Percentiles rank a stretch among this genome's conserved stretches.
phyloP scores from a whole-genome alignment of 2,329 filamentous ascomycete species.

The Fusarium tjaetaba region DNA sequence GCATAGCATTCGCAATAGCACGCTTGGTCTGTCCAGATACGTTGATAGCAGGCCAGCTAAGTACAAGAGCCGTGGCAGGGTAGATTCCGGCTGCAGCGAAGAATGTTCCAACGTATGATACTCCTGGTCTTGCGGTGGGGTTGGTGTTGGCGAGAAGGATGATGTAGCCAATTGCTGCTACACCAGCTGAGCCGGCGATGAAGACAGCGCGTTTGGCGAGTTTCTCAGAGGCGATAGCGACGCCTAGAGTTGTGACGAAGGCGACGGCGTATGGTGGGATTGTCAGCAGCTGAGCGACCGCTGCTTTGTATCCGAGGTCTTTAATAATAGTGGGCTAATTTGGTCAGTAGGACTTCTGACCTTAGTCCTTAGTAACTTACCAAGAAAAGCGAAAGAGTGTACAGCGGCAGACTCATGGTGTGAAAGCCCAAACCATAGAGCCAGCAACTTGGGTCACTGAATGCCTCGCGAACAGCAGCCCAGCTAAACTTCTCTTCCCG shows the following conservation, averaged over 20 bases:
- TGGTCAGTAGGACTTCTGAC: too few relatives aligned
- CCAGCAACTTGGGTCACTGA: conserved; percentile 76
- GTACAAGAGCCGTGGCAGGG: conserved; percentile 68
- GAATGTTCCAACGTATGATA: conserved; percentile 70
- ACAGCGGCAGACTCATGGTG: conserved; percentile 73
- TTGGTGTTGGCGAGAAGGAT: conserved; percentile 64
- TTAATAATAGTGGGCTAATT: conserved; percentile 61
- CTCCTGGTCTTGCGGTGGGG: conserved; percentile 59
- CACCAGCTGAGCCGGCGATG: conserved; percentile 65
- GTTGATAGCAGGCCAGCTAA: conserved; percentile 78
- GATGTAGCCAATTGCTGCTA: conserved; percentile 71
- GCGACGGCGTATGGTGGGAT: conserved; percentile 73
- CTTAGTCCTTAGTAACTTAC: too few relatives aligned
- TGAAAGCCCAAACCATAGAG: conserved; percentile 78
- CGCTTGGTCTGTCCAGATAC: conserved; percentile 77
- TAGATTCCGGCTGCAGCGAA: conserved; percentile 75
- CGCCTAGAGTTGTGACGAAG: conserved; percentile 65
- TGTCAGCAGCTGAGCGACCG: conserved; percentile 66
- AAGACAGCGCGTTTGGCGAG: conserved; percentile 68
- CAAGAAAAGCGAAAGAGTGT: conserved; percentile 65
- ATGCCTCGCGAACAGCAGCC: conserved; percentile 69
- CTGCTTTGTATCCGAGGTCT: conserved; percentile 63
- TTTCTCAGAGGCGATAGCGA: conserved; percentile 70
- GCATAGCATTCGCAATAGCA: conserved; percentile 74
- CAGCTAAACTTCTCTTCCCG: conserved; percentile 75